Evolutionary conservation across 495 filamentous ascomycete genomes (phyloP).

Genomic region (Tuber brumale): DNA sequence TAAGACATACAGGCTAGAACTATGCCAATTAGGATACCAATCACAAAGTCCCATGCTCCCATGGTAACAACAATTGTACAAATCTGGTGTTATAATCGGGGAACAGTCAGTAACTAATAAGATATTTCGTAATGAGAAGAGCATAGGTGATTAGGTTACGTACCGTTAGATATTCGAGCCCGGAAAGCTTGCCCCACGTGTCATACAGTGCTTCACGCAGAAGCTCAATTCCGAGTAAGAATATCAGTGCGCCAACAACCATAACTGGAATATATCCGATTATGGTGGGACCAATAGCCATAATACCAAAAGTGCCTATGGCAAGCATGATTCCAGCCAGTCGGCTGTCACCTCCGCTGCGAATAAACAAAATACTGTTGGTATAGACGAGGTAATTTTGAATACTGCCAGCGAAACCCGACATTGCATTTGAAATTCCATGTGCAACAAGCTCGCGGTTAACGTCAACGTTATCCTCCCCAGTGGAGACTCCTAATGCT

Average conservation of each 20-base stretch:
- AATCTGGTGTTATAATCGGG: constrained; percentile 48
- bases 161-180: constrained; percentile 82
- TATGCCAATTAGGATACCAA: constrained; percentile 86
- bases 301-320: constrained; percentile 65
- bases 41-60: constrained; percentile 93
- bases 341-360: constrained; percentile 78
- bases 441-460: constrained; percentile 90
- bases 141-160: constrained; percentile 20
- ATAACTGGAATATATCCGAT: constrained; percentile 94
- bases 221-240: constrained; percentile 84
- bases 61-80: constrained; percentile 89
- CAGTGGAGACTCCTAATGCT: constrained; percentile 76
- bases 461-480: constrained; percentile 84
- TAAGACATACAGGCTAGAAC: constrained; percentile 83
- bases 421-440: constrained; percentile 85
- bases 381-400: constrained; percentile 98
- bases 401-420: constrained; percentile 78
- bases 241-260: constrained; percentile 92
- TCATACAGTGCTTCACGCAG: constrained; percentile 79
- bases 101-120: constrained; percentile 23
- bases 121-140: constrained; percentile 17
- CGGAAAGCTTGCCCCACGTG: constrained; percentile 77
- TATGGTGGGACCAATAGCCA: constrained; percentile 75
- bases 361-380: constrained; percentile 91
- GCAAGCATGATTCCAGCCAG: constrained; percentile 84